Evolutionary conservation across 2,329 filamentous ascomycete genomes (phyloP), one percentile per base, ranked within the genome.

Genomic region (Cercospora zeina): DNA sequence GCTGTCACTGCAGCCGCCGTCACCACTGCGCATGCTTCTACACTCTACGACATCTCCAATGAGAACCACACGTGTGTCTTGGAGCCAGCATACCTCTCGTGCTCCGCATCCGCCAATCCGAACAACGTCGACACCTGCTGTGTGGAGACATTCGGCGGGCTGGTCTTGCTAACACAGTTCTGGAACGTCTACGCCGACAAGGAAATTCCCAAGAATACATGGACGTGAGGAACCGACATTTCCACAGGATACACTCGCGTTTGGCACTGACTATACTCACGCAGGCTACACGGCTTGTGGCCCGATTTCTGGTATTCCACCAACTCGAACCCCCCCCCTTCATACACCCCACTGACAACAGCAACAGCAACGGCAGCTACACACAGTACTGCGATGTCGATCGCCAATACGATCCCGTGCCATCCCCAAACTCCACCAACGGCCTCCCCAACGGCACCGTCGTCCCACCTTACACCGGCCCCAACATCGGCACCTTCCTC

Each of bases 361-460:
- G 7, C 30, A 4, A n/a, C 27, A 68, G 68, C 66, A 77, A 80
- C 75, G 83, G 85, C 51, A 82, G 80, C 0, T 89, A 85, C 71
- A 87, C 85, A 0, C 85, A 89, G 65, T 89, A 88, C 74, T 89
- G 87, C 75, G 87, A 89, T 69, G 71, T 87, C 54, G 81, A 72
- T 57, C 82, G 86, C 0, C 86, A 89, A 73, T 89, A 86, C 67
- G 87, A 89, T 69, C 86, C 85, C 0, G 56, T 63, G 14, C 73
- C 73, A 16, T 81, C 79, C 0, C 86, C 86, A 27, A 88, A 87
- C 74, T 88, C 86, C 6, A 89, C 86, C 5, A 85, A 80, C 42
- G 83, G 83, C 37, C 80, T 78, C 3, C 74, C 80, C 1, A 79
- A 78, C 58, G 85, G 77, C 62, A 79, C 76, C 10, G 66, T 79